Conservation (phyloP, 2,329 filamentous ascomycete species). For the Penicillium frequentans region DNA sequence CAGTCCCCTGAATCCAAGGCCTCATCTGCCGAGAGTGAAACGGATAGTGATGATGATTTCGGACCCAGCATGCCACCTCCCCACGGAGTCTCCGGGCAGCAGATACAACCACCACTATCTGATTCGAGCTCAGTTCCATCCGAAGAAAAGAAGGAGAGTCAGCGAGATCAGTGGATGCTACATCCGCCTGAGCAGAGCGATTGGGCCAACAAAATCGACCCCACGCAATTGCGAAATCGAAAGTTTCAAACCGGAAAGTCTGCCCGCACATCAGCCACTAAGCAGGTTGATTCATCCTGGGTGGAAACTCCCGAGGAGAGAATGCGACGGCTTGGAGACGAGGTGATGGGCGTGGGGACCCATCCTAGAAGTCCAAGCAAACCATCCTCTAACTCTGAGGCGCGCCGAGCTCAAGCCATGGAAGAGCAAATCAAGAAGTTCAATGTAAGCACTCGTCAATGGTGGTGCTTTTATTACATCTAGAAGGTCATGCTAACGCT, state of each 20-base stretch:
- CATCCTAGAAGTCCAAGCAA: constrained; percentile 10
- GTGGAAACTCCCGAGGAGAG: constrained; percentile 91
- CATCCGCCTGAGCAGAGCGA: constrained; percentile 61
- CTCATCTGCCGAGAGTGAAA: constrained; percentile 5
- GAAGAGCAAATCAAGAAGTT: constrained; percentile 56
- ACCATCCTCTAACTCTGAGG: neutral
- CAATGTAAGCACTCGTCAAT: constrained; percentile 44
- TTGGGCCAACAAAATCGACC: constrained; percentile 67
- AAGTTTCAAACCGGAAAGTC: constrained; percentile 76
- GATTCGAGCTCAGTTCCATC: constrained; percentile 8
- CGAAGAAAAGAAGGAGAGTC: constrained; percentile 38
- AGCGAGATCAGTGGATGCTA: constrained; percentile 85
- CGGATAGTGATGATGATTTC: constrained; percentile 42
- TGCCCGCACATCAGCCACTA: constrained; percentile 43
- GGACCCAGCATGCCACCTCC: constrained; percentile 42
- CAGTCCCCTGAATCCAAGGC: constrained; percentile 16
- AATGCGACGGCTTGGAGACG: constrained; percentile 73
- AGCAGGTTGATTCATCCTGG: constrained; percentile 65
- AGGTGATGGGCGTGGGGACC: constrained; percentile 71
- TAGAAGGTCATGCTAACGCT: neutral
- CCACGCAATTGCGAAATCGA: constrained; percentile 76
- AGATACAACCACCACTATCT: neutral
- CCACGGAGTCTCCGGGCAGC: constrained; percentile 5
- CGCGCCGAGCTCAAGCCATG: constrained; percentile 26
- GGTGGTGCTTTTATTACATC: neutral